A percentile compares a stretch with the other conserved stretches of the same genome.
Evolutionary conservation across 176 grass and related monocot species (phyloP).

Genomic region (Hyparrhenia diplandra): DNA sequence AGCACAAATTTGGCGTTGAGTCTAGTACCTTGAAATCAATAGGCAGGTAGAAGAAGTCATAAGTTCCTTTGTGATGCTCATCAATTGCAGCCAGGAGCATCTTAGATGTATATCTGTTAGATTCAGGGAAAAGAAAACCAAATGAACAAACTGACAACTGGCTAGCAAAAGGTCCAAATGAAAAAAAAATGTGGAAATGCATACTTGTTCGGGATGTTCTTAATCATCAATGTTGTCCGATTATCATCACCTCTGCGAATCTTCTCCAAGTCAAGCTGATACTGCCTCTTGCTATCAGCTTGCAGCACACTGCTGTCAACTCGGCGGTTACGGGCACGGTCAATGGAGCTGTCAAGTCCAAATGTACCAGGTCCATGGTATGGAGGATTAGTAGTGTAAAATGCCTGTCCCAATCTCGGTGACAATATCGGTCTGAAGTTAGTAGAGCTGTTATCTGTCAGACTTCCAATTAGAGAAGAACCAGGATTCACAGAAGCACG

Average conservation of each 20-base stretch:
- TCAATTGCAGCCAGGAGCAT: slow-evolving; percentile 94
- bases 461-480: slow-evolving; percentile 45
- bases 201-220: slow-evolving; percentile 98
- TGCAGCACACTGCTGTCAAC: slow-evolving; percentile 53
- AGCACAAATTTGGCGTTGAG: not conserved
- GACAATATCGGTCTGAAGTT: slow-evolving; percentile 61
- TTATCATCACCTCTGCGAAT: slow-evolving; percentile 73
- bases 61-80: slow-evolving; percentile 80
- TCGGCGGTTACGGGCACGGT: slow-evolving; percentile 39
- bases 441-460: slow-evolving; percentile 53
- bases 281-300: slow-evolving; percentile 81
- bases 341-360: slow-evolving; percentile 50
- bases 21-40: slow-evolving; percentile 91
- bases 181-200: slow-evolving; percentile 2
- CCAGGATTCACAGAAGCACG: slow-evolving; percentile 39
- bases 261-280: slow-evolving; percentile 92
- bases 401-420: slow-evolving; percentile 53
- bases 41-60: slow-evolving; percentile 95
- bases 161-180: slow-evolving; percentile 13
- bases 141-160: slow-evolving; percentile 33
- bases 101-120: slow-evolving; percentile 85
- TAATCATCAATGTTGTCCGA: slow-evolving; percentile 94
- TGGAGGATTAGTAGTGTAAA: slow-evolving; percentile 52
- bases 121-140: slow-evolving; percentile 9
- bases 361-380: slow-evolving; percentile 51